Conservation (phyloP, 768 basidiomycete species). For the Dentipellis fragilis region DNA sequence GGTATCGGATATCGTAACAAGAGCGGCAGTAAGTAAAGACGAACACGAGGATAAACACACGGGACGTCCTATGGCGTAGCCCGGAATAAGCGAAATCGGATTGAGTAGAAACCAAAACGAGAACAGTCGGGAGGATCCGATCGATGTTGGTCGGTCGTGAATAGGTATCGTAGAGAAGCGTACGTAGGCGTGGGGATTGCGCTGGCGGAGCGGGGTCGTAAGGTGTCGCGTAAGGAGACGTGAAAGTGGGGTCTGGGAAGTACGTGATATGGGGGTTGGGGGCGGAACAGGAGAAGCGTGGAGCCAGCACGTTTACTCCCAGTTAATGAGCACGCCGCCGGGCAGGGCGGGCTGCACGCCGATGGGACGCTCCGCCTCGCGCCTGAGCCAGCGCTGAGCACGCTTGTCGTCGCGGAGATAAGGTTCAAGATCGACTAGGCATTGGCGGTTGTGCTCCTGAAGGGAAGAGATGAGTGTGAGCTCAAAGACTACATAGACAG, state of each 20-base stretch:
- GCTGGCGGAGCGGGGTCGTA: neutral
- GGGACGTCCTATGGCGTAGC: neutral
- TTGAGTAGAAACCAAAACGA: neutral
- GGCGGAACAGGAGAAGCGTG: neutral
- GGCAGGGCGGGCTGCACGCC: slow-evolving; percentile 56
- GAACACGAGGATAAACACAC: neutral
- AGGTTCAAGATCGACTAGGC: slow-evolving; percentile 54
- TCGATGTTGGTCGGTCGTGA: too few relatives aligned
- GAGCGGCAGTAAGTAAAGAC: neutral
- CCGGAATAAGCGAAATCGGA: neutral
- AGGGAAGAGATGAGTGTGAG: neutral
- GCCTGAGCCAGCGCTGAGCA: slow-evolving; percentile 70
- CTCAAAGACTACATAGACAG: slow-evolving; percentile 1
- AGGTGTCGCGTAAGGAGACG: neutral
- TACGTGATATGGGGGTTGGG: neutral
- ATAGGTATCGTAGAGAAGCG: neutral
- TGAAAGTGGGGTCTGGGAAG: neutral
- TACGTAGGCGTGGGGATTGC: neutral
- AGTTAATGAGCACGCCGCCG: slow-evolving; percentile 69
- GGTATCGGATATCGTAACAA: too few relatives aligned
- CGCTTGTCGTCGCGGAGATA: slow-evolving; percentile 69
- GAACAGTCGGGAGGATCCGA: too few relatives aligned
- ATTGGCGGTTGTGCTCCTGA: slow-evolving; percentile 75
- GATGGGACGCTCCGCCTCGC: slow-evolving; percentile 67
- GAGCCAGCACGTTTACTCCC: slow-evolving; percentile 27